A percentile compares a stretch with the other conserved stretches of the same genome.
Conservation (phyloP, 768 basidiomycete species). For the Lactarius evosmus region DNA sequence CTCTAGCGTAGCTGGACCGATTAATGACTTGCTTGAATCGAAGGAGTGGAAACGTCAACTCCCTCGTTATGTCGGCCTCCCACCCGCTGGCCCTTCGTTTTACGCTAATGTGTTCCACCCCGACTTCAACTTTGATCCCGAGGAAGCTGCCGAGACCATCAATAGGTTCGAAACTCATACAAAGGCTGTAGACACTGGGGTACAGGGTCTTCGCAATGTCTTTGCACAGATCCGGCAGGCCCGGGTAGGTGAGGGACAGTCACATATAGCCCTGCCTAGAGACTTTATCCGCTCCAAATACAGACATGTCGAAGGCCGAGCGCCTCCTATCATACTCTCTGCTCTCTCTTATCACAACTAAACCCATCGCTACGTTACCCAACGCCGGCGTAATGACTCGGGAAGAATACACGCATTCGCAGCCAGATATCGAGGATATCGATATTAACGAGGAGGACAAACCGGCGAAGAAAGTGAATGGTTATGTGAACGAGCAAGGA, state of each 20-base stretch:
- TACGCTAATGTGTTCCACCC: constrained; percentile 81
- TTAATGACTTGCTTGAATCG: constrained; percentile 8
- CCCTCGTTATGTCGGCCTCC: constrained; percentile 56
- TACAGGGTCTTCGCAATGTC: constrained; percentile 60
- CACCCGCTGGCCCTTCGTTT: constrained; percentile 70
- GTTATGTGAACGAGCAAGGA: constrained; percentile 63
- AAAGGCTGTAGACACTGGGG: constrained; percentile 62
- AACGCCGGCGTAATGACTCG: constrained; percentile 36
- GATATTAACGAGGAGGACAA: constrained; percentile 28
- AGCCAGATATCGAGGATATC: constrained; percentile 46
- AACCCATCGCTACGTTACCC: constrained; percentile 50
- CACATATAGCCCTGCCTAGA: not conserved
- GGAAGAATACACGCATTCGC: constrained; percentile 35
- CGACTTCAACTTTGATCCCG: constrained; percentile 74
- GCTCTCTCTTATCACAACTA: constrained; percentile 70
- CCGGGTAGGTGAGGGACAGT: constrained; percentile 51
- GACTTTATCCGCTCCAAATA: not conserved
- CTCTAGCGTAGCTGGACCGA: not conserved
- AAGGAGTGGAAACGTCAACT: constrained; percentile 72
- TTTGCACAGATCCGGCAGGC: constrained; percentile 64
- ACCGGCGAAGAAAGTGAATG: constrained; percentile 41
- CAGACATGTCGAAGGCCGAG: constrained; percentile 79
- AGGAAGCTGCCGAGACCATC: constrained; percentile 59
- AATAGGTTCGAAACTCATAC: constrained; percentile 65
- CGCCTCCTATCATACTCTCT: constrained; percentile 70